These are phyloP conservation scores for Tilletia indica DNA, from an alignment of 1,284 basidiomycete species.

Conservation along the genomic window DNA sequence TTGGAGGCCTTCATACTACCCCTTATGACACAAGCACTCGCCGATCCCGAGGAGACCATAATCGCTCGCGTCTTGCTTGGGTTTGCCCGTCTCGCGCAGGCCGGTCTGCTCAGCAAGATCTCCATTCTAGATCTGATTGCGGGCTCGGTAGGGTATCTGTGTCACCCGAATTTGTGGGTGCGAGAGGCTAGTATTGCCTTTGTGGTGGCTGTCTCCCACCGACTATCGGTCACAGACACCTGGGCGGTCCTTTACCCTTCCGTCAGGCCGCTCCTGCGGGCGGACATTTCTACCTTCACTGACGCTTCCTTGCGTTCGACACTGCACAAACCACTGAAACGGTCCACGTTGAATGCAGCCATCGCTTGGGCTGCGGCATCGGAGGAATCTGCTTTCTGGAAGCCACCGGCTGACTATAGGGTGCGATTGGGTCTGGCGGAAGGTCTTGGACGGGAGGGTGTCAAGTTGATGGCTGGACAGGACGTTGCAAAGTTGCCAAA, in stretches of 20 bases:
- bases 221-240: slow-evolving; percentile 68
- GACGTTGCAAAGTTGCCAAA: not conserved
- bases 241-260: slow-evolving; percentile 97
- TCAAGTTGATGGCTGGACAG: slow-evolving; percentile 33
- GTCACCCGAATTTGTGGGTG: slow-evolving; percentile 96
- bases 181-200: slow-evolving; percentile 88
- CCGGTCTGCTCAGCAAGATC: slow-evolving; percentile 68
- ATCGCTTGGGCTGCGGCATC: slow-evolving; percentile 77
- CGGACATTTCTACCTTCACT: slow-evolving; percentile 76
- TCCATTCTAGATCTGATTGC: slow-evolving; percentile 92
- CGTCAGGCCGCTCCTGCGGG: slow-evolving; percentile 77
- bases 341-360: slow-evolving; percentile 73
- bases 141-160: slow-evolving; percentile 79
- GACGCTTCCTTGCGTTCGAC: slow-evolving; percentile 72
- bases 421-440: slow-evolving; percentile 36
- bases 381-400: slow-evolving; percentile 43
- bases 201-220: slow-evolving; percentile 75
- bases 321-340: slow-evolving; percentile 73
- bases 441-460: slow-evolving; percentile 36
- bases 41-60: slow-evolving; percentile 90
- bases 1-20: slow-evolving; percentile 76
- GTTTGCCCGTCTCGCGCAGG: slow-evolving; percentile 78
- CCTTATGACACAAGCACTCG: slow-evolving; percentile 78
- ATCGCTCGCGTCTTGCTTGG: slow-evolving; percentile 81
- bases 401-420: slow-evolving; percentile 26